phyloP scores from a whole-genome alignment of 306 rosid genomes.

The Acmispon strigosus region DNA sequence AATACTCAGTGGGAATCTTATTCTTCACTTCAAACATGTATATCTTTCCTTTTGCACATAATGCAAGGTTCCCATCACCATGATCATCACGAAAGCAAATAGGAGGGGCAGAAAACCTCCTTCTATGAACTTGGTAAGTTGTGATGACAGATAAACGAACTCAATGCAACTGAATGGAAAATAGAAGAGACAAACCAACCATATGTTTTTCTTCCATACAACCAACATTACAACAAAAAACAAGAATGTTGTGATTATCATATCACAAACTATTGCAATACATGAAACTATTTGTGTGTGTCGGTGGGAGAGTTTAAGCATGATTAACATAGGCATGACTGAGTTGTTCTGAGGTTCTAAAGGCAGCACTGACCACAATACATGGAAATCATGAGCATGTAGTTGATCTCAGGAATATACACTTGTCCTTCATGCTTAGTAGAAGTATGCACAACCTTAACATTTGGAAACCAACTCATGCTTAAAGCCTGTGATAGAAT shows the following conservation, averaged over 20 bases:
- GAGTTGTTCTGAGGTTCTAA: too few relatives aligned
- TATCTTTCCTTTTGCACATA: slow-evolving; percentile 45
- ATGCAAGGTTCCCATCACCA: slow-evolving; percentile 50
- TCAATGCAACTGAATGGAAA: slow-evolving; percentile 32
- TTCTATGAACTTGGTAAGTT: slow-evolving; percentile 39
- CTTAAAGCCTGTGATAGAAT: too few relatives aligned
- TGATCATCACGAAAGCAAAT: slow-evolving; percentile 29
- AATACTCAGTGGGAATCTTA: slow-evolving; percentile 38
- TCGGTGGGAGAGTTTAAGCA: too few relatives aligned
- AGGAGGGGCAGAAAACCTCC: slow-evolving; percentile 57
- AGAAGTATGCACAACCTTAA: too few relatives aligned
- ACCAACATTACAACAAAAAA: slow-evolving; percentile 46
- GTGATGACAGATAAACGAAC: slow-evolving; percentile 32
- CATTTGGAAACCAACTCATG: too few relatives aligned
- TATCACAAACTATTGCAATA: slow-evolving; percentile 56
- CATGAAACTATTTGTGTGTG: background rate
- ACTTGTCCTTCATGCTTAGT: too few relatives aligned
- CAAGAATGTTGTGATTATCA: slow-evolving; percentile 44
- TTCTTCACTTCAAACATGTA: slow-evolving; percentile 47
- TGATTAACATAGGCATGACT: too few relatives aligned
- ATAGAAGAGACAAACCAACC: slow-evolving; percentile 37
- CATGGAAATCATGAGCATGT: too few relatives aligned
- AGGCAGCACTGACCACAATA: too few relatives aligned
- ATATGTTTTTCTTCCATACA: slow-evolving; percentile 56
- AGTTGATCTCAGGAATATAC: too few relatives aligned